Evolutionary conservation across 169 alveolate genomes (phyloP), one percentile per base, ranked within the genome.

Genomic region (Plasmodium ovale): DNA sequence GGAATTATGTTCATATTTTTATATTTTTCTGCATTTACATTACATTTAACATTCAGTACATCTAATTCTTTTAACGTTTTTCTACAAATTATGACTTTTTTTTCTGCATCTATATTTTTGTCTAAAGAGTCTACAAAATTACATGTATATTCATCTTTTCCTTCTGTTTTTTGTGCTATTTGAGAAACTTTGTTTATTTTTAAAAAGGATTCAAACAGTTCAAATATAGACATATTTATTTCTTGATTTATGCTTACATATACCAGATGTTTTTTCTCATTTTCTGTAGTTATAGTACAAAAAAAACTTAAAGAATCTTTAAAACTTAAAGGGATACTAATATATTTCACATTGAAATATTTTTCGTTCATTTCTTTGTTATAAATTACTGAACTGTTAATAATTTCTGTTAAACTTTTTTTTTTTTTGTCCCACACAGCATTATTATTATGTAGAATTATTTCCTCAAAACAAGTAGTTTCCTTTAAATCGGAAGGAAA

Each of bases 21-120:
- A 67, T 82, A 51, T 21, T 64, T 51, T 0, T 0, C 31, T 70
- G 29, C 31, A n/a, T 59, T 67, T 1, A 51, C 29, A 23, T 42
- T 27, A 49, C 90, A 82, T 59, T 82, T 82, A 37, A 82, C 23
- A 6, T 14, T 44, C 7, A 82, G 33, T 12, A 33, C 53, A 67
- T 82, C 90, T 67, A 82, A 82, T 35, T 82, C 90, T 25, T 68
- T 82, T 67, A 82, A 23, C 21, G 23, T 39, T 42, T 82, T 82
- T 42, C 84, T 82, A 16, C 90, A 82, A 14, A 82, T 64, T 35
- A 82, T 27, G 2, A 82, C 29, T 31, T 82, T 82, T 6, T 60
- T 77, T 10, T 29, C 68, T 1, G 12, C 0, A 9, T 16, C 74
- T 12, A 5, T 12, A 2, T 12, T 5, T 68, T 42, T 65, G 39